A percentile compares a stretch with the other conserved stretches of the same genome.
Evolutionary conservation across 805 yeast species (phyloP).

Genomic region (Wickerhamiella azyma): DNA sequence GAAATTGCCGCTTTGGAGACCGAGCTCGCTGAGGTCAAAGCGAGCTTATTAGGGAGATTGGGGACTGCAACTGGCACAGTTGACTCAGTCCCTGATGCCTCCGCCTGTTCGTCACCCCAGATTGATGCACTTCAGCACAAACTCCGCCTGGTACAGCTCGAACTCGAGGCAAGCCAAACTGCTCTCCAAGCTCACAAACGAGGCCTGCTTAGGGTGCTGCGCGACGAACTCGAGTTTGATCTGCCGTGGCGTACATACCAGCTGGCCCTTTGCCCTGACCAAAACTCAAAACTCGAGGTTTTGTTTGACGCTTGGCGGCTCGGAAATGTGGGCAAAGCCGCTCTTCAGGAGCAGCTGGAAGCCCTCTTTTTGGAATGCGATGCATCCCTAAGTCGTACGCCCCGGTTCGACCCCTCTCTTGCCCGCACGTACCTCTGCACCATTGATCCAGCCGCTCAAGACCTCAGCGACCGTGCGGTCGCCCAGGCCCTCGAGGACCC

Average conservation of each 20-base stretch:
- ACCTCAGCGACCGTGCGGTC: background rate
- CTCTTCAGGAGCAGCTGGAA: background rate
- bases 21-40: constrained; percentile 25
- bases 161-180: constrained; percentile 4
- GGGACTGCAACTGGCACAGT: too few species aligned
- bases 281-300: background rate
- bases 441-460: background rate
- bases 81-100: constrained; percentile 7
- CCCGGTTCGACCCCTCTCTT: background rate
- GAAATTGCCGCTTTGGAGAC: constrained; percentile 32
- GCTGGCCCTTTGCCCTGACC: background rate
- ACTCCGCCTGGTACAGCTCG: background rate
- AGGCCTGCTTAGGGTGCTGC: background rate
- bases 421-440: constrained; percentile 2
- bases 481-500: constrained; percentile 6
- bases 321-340: constrained; percentile 2
- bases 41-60: constrained; percentile 1
- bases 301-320: constrained; percentile 6
- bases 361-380: background rate
- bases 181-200: constrained; percentile 1
- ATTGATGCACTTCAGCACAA: constrained; percentile 12
- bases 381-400: background rate
- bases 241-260: background rate
- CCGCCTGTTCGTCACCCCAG: constrained; percentile 17
- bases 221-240: background rate